Percentiles rank a stretch among this genome's conserved stretches.
These are phyloP conservation scores for Conticribra guillardii DNA, from an alignment of 108 stramenopile genomes.

Conservation along the genomic window DNA sequence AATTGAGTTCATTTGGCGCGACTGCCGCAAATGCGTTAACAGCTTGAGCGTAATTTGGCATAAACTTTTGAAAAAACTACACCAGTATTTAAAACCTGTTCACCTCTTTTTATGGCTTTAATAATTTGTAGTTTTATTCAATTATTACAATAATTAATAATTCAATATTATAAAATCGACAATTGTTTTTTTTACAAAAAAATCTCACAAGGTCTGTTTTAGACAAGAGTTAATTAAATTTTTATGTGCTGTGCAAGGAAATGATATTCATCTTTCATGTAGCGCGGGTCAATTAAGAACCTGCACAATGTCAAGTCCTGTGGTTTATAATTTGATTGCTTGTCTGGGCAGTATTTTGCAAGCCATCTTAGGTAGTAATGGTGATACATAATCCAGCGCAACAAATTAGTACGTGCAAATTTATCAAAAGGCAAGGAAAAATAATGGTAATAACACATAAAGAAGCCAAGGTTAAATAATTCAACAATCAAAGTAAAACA, in stretches of 20 bases:
- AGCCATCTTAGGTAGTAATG: too few species aligned
- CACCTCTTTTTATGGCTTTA: background rate
- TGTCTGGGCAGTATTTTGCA: background rate
- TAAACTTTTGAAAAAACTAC: background rate
- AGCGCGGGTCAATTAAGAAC: too few species aligned
- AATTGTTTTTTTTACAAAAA: background rate
- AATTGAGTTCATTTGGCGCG: conserved; percentile 1
- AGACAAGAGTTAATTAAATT: background rate
- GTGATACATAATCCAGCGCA: background rate
- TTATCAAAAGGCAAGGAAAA: background rate
- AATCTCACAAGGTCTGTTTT: background rate
- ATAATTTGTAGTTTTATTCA: too few species aligned
- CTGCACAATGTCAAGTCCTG: too few species aligned
- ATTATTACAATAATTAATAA: too few species aligned
- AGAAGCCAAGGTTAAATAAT: too few species aligned
- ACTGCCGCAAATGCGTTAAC: background rate
- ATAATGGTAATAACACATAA: too few species aligned
- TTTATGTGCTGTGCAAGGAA: background rate
- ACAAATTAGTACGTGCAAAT: background rate
- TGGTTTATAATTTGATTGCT: background rate
- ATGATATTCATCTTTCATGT: background rate
- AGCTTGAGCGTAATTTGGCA: too few species aligned
- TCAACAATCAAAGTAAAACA: too few species aligned
- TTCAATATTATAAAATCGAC: background rate
- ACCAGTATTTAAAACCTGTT: background rate